Evolutionary conservation across 805 yeast genomes (phyloP).

Genomic region (Lachancea waltii): DNA sequence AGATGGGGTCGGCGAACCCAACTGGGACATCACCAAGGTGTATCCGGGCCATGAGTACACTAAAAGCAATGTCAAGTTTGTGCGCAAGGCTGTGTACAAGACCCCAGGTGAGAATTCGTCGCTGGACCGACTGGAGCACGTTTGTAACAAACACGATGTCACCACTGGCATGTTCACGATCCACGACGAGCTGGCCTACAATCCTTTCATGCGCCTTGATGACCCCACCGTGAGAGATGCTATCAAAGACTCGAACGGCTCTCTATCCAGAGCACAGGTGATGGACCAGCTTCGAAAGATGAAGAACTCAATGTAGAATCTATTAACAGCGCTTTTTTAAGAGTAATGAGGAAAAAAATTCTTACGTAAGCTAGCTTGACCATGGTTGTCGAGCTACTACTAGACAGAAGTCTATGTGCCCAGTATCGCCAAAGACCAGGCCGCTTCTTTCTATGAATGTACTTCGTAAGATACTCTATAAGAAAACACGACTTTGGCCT

Average conservation of each 20-base stretch:
- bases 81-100: slow-evolving; percentile 52
- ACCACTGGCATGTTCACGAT: slow-evolving; percentile 87
- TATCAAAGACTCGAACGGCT: slow-evolving; percentile 44
- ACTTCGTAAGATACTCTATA: too few relatives aligned
- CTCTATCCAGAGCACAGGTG: slow-evolving; percentile 39
- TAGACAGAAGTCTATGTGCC: too few relatives aligned
- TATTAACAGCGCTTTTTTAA: too few relatives aligned
- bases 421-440: too few relatives aligned
- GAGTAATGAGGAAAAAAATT: too few relatives aligned
- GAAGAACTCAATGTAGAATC: slow-evolving; percentile 53
- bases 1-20: slow-evolving; percentile 43
- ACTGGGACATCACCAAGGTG: slow-evolving; percentile 46
- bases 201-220: slow-evolving; percentile 80
- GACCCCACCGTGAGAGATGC: slow-evolving; percentile 58
- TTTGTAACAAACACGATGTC: slow-evolving; percentile 47
- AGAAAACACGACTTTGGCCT: too few relatives aligned
- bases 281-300: slow-evolving; percentile 70
- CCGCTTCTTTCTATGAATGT: too few relatives aligned
- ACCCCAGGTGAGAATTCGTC: slow-evolving; percentile 38
- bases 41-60: slow-evolving; percentile 98
- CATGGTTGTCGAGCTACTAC: too few relatives aligned
- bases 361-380: too few relatives aligned
- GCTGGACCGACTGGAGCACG: slow-evolving; percentile 47
- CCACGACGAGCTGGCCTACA: slow-evolving; percentile 70
- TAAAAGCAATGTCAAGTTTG: slow-evolving; percentile 69